Evolutionary conservation across 2,329 filamentous ascomycete species (phyloP).

Genomic region (Huntiella decipiens): DNA sequence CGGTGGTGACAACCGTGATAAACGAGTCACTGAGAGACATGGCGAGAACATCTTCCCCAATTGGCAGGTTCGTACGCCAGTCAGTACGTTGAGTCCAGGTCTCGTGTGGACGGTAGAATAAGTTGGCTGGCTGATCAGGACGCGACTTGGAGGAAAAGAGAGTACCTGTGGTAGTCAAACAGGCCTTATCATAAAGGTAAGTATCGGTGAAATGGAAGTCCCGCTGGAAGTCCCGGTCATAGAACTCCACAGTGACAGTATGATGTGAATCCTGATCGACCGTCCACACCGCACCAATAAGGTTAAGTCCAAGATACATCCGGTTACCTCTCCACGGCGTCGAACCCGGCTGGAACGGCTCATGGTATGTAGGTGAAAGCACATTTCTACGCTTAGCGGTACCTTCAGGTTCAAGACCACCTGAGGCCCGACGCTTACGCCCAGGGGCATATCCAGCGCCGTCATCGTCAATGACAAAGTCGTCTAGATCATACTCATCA

Average conservation of each 20-base stretch:
- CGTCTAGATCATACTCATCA: slow-evolving; percentile 40
- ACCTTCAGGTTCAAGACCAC: slow-evolving; percentile 28
- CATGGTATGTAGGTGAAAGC: slow-evolving; percentile 49
- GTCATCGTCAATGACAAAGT: slow-evolving; percentile 90
- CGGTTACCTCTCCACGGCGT: slow-evolving; percentile 92
- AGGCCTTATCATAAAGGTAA: slow-evolving; percentile 90
- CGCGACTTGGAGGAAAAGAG: slow-evolving; percentile 63
- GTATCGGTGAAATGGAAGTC: slow-evolving; percentile 98
- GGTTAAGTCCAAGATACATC: slow-evolving; percentile 80
- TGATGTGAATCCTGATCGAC: slow-evolving; percentile 86
- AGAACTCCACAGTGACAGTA: slow-evolving; percentile 93
- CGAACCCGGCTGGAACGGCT: slow-evolving; percentile 73
- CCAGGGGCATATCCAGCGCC: slow-evolving; percentile 62
- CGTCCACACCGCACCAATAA: slow-evolving; percentile 92
- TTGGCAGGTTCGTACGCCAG: slow-evolving; percentile 75
- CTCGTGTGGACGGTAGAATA: slow-evolving; percentile 96
- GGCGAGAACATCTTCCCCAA: slow-evolving; percentile 68
- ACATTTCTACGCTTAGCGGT: slow-evolving; percentile 28
- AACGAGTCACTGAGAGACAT: slow-evolving; percentile 86
- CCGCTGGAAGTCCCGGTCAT: slow-evolving; percentile 77
- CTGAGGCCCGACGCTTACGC: slow-evolving; percentile 32
- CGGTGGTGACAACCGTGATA: slow-evolving; percentile 69
- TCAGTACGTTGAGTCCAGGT: slow-evolving; percentile 84
- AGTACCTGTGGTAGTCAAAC: slow-evolving; percentile 66
- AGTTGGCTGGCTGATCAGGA: slow-evolving; percentile 43